Percentiles rank a stretch among this genome's conserved stretches.
Conservation (phyloP, 345 rosid genomes). For the Leavenworthia alabamica region DNA sequence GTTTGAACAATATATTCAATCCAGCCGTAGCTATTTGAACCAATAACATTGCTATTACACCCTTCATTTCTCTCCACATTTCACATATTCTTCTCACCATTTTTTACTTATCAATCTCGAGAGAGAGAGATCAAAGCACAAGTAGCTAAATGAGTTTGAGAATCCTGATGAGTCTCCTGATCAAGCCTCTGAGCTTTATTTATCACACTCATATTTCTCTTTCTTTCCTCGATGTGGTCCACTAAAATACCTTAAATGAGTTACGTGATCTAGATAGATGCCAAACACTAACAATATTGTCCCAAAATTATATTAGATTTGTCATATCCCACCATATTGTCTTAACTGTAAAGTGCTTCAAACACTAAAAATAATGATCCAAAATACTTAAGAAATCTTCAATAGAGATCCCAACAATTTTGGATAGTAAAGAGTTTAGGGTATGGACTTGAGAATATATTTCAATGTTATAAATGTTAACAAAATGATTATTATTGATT, state of each 20-base stretch:
- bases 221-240: slow-evolving; percentile 5
- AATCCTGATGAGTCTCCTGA: background rate
- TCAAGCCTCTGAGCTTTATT: slow-evolving; percentile 12
- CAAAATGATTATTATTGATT: background rate
- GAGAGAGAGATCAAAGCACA: background rate
- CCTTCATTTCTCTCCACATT: slow-evolving; percentile 23
- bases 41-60: slow-evolving; percentile 31
- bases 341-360: background rate
- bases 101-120: background rate
- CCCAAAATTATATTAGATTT: background rate
- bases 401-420: background rate
- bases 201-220: slow-evolving; percentile 7
- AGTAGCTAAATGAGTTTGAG: background rate
- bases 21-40: slow-evolving; percentile 32
- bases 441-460: background rate
- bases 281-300: no score
- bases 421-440: background rate
- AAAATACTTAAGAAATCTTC: background rate
- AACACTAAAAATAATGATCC: background rate
- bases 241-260: slow-evolving; percentile 16
- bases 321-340: background rate
- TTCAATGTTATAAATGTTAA: background rate
- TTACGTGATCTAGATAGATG: slow-evolving; percentile 1
- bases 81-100: slow-evolving; percentile 14
- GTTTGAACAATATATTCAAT: slow-evolving; percentile 33